These are phyloP conservation scores for Breynia disticha DNA, from an alignment of 441 rosid genomes.

Conservation along the genomic window DNA sequence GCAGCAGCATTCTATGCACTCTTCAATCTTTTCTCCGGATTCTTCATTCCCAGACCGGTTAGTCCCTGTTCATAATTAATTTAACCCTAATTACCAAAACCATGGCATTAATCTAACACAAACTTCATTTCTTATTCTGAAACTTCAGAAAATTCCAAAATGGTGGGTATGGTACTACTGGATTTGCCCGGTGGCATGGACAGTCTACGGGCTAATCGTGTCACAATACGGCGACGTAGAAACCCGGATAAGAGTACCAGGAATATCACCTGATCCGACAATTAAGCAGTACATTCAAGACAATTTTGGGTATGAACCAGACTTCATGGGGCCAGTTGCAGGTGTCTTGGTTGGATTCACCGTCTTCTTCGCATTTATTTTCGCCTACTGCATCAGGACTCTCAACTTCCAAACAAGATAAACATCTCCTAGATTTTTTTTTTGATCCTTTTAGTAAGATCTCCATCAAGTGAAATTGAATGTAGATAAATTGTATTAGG, in stretches of 20 bases:
- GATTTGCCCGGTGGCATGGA: conserved; percentile 69
- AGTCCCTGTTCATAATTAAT: conserved; percentile 2
- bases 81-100: not conserved
- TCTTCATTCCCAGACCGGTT: conserved; percentile 89
- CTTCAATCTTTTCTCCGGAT: conserved; percentile 89
- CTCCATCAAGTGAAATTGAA: not conserved
- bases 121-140: conserved; percentile 63
- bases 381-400: conserved; percentile 49
- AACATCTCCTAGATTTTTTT: not conserved
- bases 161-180: conserved; percentile 90
- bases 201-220: conserved; percentile 7
- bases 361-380: conserved; percentile 55
- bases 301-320: conserved; percentile 39
- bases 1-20: conserved; percentile 76
- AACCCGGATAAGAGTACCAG: conserved; percentile 32
- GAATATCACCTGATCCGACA: conserved; percentile 21
- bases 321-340: conserved; percentile 67
- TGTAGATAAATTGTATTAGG: too few relatives aligned
- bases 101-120: conserved; percentile 26
- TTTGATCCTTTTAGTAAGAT: not conserved
- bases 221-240: conserved; percentile 57
- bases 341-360: conserved; percentile 58
- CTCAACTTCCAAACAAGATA: conserved; percentile 74
- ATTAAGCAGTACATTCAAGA: conserved; percentile 39
- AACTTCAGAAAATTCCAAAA: conserved; percentile 58